Base-by-base conservation (phyloP, 2,329 filamentous ascomycete genomes). In the Boeremia lycopersici region DNA sequence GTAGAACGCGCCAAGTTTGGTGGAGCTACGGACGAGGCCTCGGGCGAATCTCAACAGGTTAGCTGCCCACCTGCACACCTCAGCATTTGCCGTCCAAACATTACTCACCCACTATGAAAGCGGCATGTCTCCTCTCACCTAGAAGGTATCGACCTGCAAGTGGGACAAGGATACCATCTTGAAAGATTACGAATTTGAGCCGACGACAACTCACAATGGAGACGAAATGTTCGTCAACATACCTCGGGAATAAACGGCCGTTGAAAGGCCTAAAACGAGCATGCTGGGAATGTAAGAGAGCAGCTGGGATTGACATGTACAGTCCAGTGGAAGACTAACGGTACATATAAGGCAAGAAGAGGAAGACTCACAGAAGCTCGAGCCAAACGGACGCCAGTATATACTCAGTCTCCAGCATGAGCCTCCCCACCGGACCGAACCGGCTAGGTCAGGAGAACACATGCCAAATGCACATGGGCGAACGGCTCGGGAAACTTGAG, bases 261-360 rank as follows among this genome's bases (percentile, higher is more conserved):
- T 57, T 56, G n/a, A 70, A 63, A 54, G 60, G 65, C 33, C 49
- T 71, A 30, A 68, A 62, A 52, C 61, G 70, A 44, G 62, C 67
- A 34, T 74, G 69, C 50, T 71, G 71, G 69, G 69, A 74, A 64
- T 74, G 72, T 74, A 59, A 71, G 70, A 60, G 30, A 15, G 19
- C 33, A 28, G 38, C 31, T 4, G 34, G 42, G 26, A 49, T 46
- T 29, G 39, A 29, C 35, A 33, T 35, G 13, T 29, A 28, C 41
- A 17, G 28, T 29, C 11, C 13, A 6, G 25, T 15, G 11, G 26
- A 15, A 44, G 42, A 52, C 59, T 68, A 54, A 68, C 23, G n/a
- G 39, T 10, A 12, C 8, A 13, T 28, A n/a, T 25, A 56, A 74
- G 72, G 72, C 60, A 74, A 74, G 49, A 70, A 62, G 48, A 65